phyloP scores from a whole-genome alignment of 208 protist species.

The Wallacemonas collosoma region DNA sequence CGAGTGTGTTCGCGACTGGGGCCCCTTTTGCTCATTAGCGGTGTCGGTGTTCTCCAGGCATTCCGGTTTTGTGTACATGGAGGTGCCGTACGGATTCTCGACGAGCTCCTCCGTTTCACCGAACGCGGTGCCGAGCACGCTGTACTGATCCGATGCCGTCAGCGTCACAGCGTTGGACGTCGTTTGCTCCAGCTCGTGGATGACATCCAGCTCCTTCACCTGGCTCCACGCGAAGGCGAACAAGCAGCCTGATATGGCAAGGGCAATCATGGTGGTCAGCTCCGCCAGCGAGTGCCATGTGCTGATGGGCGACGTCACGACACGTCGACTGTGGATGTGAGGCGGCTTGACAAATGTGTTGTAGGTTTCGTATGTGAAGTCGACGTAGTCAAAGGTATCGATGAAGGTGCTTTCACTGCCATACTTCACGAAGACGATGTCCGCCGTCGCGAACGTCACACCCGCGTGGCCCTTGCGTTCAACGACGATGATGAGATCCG shows the following conservation, averaged over 20 bases:
- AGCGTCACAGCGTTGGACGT: constrained; percentile 4
- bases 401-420: not conserved
- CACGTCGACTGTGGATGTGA: not conserved
- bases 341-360: constrained; percentile 15
- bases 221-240: constrained; percentile 16
- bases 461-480: not conserved
- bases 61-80: constrained; percentile 1
- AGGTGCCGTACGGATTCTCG: constrained; percentile 12
- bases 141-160: constrained; percentile 7
- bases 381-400: not conserved
- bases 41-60: not conserved
- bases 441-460: not conserved
- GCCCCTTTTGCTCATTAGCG: not conserved
- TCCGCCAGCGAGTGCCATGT: constrained; percentile 15
- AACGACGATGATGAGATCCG: not conserved
- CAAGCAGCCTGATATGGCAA: constrained; percentile 12
- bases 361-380: constrained; percentile 4
- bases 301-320: constrained; percentile 14
- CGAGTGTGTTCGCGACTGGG: not conserved
- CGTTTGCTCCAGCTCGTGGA: constrained; percentile 13
- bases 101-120: not conserved
- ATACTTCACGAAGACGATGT: not conserved
- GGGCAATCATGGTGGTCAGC: constrained; percentile 15
- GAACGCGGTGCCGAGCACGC: constrained; percentile 16
- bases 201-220: constrained; percentile 11